Conservation (phyloP, 306 rosid genomes). For the Lotus japonicus region DNA sequence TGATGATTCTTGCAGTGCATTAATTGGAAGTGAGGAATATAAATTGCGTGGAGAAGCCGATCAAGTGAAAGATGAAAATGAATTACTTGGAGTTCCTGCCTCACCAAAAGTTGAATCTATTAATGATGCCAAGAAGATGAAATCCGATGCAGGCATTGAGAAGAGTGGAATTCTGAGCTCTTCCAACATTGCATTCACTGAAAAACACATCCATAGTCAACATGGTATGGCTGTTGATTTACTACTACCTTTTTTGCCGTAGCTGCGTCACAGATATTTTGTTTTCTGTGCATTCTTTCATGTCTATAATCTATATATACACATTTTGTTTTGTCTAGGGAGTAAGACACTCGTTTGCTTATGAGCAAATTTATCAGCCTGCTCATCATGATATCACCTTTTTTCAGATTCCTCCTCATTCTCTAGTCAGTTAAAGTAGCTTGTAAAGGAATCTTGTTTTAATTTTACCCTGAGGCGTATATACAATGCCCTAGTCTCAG, state of each 20-base stretch:
- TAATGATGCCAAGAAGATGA: conserved; percentile 25
- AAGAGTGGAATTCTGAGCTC: conserved; percentile 25
- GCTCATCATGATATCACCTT: not conserved
- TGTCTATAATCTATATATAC: not conserved
- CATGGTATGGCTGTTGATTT: conserved; percentile 21
- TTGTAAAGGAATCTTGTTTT: not conserved
- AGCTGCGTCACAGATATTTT: not conserved
- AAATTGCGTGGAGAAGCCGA: conserved; percentile 21
- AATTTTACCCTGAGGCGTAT: not conserved
- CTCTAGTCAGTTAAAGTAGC: not conserved
- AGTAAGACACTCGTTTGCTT: not conserved
- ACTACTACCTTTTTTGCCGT: not conserved
- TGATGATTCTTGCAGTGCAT: conserved; percentile 23
- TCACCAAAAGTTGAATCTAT: too few relatives aligned
- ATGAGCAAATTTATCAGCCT: not conserved
- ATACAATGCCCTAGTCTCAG: not conserved
- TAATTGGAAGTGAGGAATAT: conserved; percentile 18
- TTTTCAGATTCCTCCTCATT: not conserved
- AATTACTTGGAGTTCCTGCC: not conserved
- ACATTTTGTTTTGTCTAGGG: not conserved
- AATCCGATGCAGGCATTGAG: conserved; percentile 27
- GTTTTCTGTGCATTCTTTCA: not conserved
- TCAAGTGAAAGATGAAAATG: conserved; percentile 28
- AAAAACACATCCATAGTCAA: conserved; percentile 30
- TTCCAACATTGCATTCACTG: conserved; percentile 14